Conservation (phyloP, 306 rosid species). For the Glycine soja region DNA sequence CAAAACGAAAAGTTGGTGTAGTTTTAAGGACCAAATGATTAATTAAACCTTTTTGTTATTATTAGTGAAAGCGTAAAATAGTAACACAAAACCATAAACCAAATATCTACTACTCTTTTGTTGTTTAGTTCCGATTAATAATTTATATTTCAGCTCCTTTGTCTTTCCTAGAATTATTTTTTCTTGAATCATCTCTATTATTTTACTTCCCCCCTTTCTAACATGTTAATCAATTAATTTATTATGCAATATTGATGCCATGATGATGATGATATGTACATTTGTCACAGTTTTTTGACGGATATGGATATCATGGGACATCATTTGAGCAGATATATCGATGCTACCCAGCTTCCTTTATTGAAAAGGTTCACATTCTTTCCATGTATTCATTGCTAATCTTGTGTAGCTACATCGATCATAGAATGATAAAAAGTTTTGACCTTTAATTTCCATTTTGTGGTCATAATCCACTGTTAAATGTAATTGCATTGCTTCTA, state of each 20-base stretch:
- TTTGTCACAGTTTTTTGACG: constrained; percentile 76
- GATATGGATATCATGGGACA: constrained; percentile 95
- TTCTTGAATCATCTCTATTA: constrained; percentile 5
- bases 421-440: not conserved
- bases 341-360: constrained; percentile 96
- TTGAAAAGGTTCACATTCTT: constrained; percentile 78
- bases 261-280: constrained; percentile 20
- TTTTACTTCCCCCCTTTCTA: not conserved
- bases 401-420: not conserved
- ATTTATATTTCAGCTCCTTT: constrained; percentile 8
- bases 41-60: not conserved
- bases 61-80: not conserved
- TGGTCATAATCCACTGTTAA: constrained; percentile 6
- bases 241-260: not conserved
- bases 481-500: constrained; percentile 25
- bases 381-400: constrained; percentile 6
- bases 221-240: not conserved
- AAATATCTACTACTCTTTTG: not conserved
- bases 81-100: not conserved
- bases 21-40: not conserved
- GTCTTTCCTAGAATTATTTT: constrained; percentile 4
- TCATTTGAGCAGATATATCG: constrained; percentile 97
- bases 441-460: not conserved
- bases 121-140: not conserved
- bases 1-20: not conserved